Evolutionary conservation across 2,329 filamentous ascomycete genomes (phyloP).

Genomic region (Tothia fuscella): DNA sequence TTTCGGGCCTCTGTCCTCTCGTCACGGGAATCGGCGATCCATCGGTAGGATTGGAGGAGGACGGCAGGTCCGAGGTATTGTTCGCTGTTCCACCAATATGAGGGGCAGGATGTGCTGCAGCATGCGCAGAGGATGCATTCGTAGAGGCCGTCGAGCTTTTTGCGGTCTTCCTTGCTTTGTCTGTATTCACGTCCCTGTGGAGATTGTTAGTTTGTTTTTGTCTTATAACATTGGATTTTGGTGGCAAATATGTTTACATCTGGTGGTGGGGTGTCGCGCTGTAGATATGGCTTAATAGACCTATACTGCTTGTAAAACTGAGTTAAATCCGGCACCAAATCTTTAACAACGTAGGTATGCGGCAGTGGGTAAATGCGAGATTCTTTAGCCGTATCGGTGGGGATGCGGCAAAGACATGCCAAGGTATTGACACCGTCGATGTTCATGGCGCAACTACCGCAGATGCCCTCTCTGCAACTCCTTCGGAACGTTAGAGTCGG

Average conservation of each 20-base stretch:
- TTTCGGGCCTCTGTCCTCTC: constrained; percentile 81
- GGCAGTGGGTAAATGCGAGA: constrained; percentile 95
- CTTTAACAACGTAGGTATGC: constrained; percentile 98
- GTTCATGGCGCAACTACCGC: constrained; percentile 98
- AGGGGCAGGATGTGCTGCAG: constrained; percentile 98
- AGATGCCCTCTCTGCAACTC: constrained; percentile 96
- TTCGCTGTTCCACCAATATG: constrained; percentile 99
- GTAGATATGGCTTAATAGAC: constrained; percentile 97
- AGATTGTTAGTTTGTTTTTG: background rate
- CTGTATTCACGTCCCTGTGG: constrained; percentile 77
- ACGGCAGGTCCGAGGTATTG: constrained; percentile 97
- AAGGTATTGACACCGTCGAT: constrained; percentile 98
- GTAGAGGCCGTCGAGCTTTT: constrained; percentile 95
- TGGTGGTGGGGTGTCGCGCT: constrained; percentile 70
- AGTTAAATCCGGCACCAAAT: constrained; percentile 93
- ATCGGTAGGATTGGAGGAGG: constrained; percentile 94
- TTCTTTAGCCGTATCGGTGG: constrained; percentile 66
- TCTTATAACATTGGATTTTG: background rate
- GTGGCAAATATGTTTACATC: constrained; percentile 51
- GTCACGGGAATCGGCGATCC: constrained; percentile 90
- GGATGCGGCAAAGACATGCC: constrained; percentile 94
- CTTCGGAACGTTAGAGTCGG: constrained; percentile 91
- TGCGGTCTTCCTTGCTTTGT: constrained; percentile 82
- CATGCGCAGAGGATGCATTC: constrained; percentile 99
- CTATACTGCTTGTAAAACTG: constrained; percentile 99